phyloP scores from a whole-genome alignment of 169 alveolate species.

The Plasmodium malariae region DNA sequence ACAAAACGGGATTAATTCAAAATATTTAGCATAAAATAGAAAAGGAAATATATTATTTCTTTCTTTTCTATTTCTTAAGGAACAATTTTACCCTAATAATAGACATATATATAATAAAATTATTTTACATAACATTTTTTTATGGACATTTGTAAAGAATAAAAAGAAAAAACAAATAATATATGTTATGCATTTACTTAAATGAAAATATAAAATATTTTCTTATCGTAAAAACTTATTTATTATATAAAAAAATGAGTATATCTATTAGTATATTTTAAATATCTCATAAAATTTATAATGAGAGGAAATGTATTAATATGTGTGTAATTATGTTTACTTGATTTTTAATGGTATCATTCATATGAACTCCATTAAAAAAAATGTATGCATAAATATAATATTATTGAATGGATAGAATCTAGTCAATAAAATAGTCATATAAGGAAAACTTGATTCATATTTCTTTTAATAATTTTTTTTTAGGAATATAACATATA shows the following conservation, averaged over 20 bases:
- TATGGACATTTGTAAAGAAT: background rate
- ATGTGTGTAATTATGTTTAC: slow-evolving; percentile 7
- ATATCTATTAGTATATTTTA: background rate
- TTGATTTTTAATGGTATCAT: background rate
- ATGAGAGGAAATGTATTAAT: background rate
- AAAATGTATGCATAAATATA: background rate
- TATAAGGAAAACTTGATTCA: background rate
- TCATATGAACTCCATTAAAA: background rate
- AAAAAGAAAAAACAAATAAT: background rate
- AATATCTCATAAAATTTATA: background rate
- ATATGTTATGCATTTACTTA: no score
- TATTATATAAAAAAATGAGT: no score
- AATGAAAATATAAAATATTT: no score
- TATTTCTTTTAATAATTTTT: background rate
- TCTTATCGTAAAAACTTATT: no score
- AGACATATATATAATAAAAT: background rate
- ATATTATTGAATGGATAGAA: no score
- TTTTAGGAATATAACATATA: background rate
- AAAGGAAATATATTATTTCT: background rate
- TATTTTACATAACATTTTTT: no score
- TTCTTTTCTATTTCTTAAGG: background rate
- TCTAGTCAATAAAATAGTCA: background rate
- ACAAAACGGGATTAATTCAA: background rate
- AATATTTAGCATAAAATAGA: background rate
- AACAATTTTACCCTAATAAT: slow-evolving; percentile 10